Conservation (phyloP, 1,284 basidiomycete genomes). For the Papiliotrema fonsecae region DNA sequence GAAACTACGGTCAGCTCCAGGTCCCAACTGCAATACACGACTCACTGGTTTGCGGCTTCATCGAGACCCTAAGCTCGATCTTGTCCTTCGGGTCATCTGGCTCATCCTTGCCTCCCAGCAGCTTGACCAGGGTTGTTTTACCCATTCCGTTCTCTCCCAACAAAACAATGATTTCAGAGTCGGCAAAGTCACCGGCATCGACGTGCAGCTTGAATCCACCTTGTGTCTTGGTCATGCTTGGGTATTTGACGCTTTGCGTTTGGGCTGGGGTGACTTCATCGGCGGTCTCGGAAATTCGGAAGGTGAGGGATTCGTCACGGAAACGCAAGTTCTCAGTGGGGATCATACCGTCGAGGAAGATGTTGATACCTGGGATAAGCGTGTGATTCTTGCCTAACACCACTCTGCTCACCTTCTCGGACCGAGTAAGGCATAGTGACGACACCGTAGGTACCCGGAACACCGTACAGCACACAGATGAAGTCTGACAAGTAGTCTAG, state of each 20-base stretch:
- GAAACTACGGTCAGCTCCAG: constrained; percentile 58
- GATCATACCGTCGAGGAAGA: constrained; percentile 94
- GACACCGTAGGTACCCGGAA: constrained; percentile 94
- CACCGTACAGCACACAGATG: constrained; percentile 93
- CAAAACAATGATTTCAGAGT: constrained; percentile 97
- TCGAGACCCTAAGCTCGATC: constrained; percentile 68
- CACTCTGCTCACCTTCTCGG: constrained; percentile 68
- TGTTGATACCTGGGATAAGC: constrained; percentile 73
- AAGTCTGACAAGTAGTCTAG: constrained; percentile 96
- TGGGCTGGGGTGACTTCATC: constrained; percentile 81
- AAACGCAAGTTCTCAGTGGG: constrained; percentile 98
- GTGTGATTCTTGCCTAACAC: constrained; percentile 3
- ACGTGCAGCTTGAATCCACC: constrained; percentile 90
- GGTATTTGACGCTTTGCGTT: constrained; percentile 81
- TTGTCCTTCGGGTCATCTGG: constrained; percentile 80
- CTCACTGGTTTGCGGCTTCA: constrained; percentile 74
- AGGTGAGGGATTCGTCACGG: constrained; percentile 86
- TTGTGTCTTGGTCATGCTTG: constrained; percentile 90
- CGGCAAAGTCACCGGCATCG: constrained; percentile 78
- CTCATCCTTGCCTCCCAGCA: constrained; percentile 76
- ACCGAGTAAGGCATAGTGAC: constrained; percentile 97
- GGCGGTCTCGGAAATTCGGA: constrained; percentile 92
- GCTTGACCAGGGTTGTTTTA: constrained; percentile 92
- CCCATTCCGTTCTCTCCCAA: constrained; percentile 96
- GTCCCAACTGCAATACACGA: background rate